Percentiles rank a stretch among this genome's conserved stretches.
phyloP scores from a whole-genome alignment of 2,329 filamentous ascomycete genomes.

The Cladosporium sp. region DNA sequence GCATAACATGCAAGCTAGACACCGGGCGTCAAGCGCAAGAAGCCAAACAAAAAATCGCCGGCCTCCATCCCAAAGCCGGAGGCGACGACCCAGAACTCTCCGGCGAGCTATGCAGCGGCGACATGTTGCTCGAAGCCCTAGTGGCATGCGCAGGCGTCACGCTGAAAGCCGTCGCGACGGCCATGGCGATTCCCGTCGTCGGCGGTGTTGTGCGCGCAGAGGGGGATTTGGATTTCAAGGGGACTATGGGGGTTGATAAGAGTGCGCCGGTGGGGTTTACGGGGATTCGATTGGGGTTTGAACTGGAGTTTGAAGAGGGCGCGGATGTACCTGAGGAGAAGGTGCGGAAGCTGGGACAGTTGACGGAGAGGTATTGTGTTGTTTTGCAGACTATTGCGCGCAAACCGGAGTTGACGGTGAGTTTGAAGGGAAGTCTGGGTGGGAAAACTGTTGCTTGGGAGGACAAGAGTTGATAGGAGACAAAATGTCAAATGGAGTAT shows the following conservation, averaged over 20 bases:
- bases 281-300: conserved; percentile 42
- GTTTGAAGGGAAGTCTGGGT: conserved; percentile 25
- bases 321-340: conserved; percentile 38
- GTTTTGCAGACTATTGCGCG: conserved; percentile 38
- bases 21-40: conserved; percentile 37
- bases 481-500: too few species aligned
- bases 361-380: conserved; percentile 49
- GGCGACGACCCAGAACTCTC: conserved; percentile 40
- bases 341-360: conserved; percentile 42
- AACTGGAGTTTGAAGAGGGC: conserved; percentile 35
- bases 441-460: conserved; percentile 25
- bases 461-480: conserved; percentile 14
- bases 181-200: conserved; percentile 41
- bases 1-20: conserved; percentile 45
- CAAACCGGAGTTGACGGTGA: conserved; percentile 34
- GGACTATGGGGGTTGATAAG: conserved; percentile 46
- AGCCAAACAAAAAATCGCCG: conserved; percentile 41
- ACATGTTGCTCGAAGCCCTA: conserved; percentile 48
- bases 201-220: conserved; percentile 41
- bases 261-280: conserved; percentile 45
- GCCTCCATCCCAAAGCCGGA: conserved; percentile 45
- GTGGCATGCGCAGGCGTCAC: conserved; percentile 49
- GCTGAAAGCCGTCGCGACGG: conserved; percentile 48
- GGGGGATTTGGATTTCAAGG: conserved; percentile 47
- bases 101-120: conserved; percentile 46